Evolutionary conservation across 768 basidiomycete genomes (phyloP).

Genomic region (Naganishia vaughanmartiniae): DNA sequence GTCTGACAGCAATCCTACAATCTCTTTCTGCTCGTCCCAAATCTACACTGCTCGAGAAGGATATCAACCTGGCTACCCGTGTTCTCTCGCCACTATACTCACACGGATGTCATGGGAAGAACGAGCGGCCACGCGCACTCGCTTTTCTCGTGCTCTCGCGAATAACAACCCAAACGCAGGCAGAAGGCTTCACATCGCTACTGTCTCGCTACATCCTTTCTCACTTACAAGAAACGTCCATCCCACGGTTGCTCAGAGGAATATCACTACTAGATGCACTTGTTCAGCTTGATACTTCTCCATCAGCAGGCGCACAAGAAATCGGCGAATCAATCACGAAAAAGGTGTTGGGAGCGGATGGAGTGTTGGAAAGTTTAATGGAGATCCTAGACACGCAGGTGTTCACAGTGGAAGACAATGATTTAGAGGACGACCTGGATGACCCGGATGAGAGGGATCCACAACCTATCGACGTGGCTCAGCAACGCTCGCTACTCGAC

Average conservation of each 20-base stretch:
- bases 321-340: not conserved
- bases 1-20: conserved; percentile 9
- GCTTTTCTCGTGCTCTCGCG: conserved; percentile 23
- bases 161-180: not conserved
- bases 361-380: conserved; percentile 13
- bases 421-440: not conserved
- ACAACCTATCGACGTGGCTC: not conserved
- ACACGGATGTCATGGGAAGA: too few relatives aligned
- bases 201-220: not conserved
- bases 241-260: not conserved
- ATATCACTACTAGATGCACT: conserved; percentile 15
- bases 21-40: not conserved
- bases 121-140: conserved; percentile 11
- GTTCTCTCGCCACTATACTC: not conserved
- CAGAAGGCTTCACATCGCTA: not conserved
- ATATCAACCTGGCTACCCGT: not conserved
- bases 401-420: not conserved
- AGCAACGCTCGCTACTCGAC: conserved; percentile 7
- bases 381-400: conserved; percentile 6
- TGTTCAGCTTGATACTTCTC: conserved; percentile 16
- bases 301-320: not conserved
- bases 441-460: not conserved
- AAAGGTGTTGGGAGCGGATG: conserved; percentile 16
- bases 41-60: not conserved
- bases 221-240: conserved; percentile 17